Evolutionary conservation across 2,329 filamentous ascomycete species (phyloP), one percentile per base, ranked within the genome.

Genomic region (Fusarium sp.): DNA sequence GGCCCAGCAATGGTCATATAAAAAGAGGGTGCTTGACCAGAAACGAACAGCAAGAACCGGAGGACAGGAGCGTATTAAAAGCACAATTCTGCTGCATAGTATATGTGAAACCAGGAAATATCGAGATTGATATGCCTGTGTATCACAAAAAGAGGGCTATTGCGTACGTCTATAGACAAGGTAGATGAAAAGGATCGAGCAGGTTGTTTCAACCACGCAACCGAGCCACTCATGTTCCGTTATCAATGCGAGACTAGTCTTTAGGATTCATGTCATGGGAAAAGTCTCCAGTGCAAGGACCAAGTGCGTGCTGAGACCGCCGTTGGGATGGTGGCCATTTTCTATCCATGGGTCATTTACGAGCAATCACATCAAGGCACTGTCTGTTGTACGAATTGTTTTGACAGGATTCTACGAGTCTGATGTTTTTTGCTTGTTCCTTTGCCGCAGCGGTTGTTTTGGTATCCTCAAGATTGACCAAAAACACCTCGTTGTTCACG

Each of bases 191-290:
- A 36, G 50, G 50, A 29, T 48, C 13, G 13, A 4, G 11, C 9
- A 15, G 5, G 21, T 4, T 41, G 50, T 53, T 53, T 53, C 50
- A 48, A 31, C 6, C 19, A 10, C 9, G 4, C 25, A 25, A 39
- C 19, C 8, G 14, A 37, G 19, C 39, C 25, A 31, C n/a, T 32
- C 36, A 14, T 53, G 15, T 48, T 4, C 9, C 33, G 10, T 13
- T 4, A 21, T 53, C 9, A 48, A 48, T 11, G 2, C 36, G 43
- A 53, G 48, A 53, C 50, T 33, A 4, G 23, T 9, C n/a, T n/a
- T n/a, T n/a, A n/a, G n/a, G n/a, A n/a, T n/a, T n/a, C n/a, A n/a
- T n/a, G n/a, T n/a, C n/a, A n/a, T n/a, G n/a, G n/a, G n/a, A 6
- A 21, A 9, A 27, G 10, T 10, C 13, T 13, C 15, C 27, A 11